These are phyloP conservation scores for Cladosporium oxysporum DNA, from an alignment of 2,329 filamentous ascomycete genomes.

Conservation along the genomic window DNA sequence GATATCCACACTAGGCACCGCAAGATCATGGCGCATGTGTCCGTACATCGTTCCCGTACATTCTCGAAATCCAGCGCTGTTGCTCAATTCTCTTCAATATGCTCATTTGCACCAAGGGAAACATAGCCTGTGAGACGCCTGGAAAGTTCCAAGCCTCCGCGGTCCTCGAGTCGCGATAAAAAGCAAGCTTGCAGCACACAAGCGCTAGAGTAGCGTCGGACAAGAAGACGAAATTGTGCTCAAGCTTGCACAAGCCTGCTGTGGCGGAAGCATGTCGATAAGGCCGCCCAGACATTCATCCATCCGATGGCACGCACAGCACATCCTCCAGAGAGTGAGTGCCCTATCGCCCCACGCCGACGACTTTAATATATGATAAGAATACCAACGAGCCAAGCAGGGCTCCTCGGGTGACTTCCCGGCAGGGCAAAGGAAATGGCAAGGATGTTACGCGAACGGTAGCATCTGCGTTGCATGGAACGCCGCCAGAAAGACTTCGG, in stretches of 20 bases:
- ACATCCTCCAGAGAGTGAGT: background rate
- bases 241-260: slow-evolving; percentile 5
- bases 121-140: background rate
- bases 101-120: background rate
- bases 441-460: background rate
- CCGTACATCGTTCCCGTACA: too few relatives aligned
- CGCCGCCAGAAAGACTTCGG: background rate
- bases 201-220: slow-evolving; percentile 2
- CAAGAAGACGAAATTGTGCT: slow-evolving; percentile 5
- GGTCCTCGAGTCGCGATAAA: background rate
- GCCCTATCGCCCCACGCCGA: background rate
- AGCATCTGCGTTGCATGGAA: background rate
- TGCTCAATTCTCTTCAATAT: too few relatives aligned
- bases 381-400: background rate
- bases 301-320: background rate
- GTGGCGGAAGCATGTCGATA: slow-evolving; percentile 1
- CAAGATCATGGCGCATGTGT: background rate
- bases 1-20: background rate
- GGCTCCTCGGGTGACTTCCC: background rate
- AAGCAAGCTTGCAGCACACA: background rate
- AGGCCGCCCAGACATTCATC: background rate
- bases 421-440: background rate
- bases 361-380: background rate
- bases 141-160: background rate
- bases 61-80: too few relatives aligned